Evolutionary conservation across 768 basidiomycete genomes (phyloP).

Genomic region (Gelatoporia subvermispora): DNA sequence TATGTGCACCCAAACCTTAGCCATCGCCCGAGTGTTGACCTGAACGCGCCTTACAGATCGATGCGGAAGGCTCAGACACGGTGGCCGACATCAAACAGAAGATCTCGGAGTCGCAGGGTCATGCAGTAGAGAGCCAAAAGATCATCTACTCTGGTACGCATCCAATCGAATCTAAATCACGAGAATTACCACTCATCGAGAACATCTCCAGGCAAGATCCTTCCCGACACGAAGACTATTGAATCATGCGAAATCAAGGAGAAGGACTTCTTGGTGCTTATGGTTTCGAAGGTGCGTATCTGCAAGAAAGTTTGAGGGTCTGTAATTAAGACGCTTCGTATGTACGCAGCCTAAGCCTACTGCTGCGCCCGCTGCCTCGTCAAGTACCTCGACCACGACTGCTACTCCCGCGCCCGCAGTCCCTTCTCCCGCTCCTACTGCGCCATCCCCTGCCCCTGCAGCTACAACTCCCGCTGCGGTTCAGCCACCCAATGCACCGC

Average conservation of each 20-base stretch:
- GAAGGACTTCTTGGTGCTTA: slow-evolving; percentile 98
- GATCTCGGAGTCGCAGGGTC: slow-evolving; percentile 73
- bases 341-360: slow-evolving; percentile 50
- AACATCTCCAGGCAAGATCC: slow-evolving; percentile 70
- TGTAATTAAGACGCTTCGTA: not conserved
- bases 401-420: slow-evolving; percentile 28
- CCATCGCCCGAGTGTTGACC: not conserved
- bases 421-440: slow-evolving; percentile 26
- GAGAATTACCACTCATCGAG: slow-evolving; percentile 1
- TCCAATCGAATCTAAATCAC: not conserved
- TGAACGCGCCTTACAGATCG: slow-evolving; percentile 43
- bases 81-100: slow-evolving; percentile 77
- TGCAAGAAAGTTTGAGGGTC: not conserved
- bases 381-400: slow-evolving; percentile 27
- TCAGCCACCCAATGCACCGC: slow-evolving; percentile 30
- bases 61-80: slow-evolving; percentile 71
- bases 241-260: slow-evolving; percentile 91
- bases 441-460: slow-evolving; percentile 32
- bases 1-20: slow-evolving; percentile 24
- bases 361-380: slow-evolving; percentile 29
- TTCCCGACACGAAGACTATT: slow-evolving; percentile 83
- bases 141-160: slow-evolving; percentile 84
- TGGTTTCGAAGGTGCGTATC: slow-evolving; percentile 85
- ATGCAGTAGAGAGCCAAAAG: slow-evolving; percentile 76
- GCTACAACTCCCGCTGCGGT: slow-evolving; percentile 31